These are phyloP conservation scores for Boletellus ananas DNA, from an alignment of 768 basidiomycete genomes.

Conservation along the genomic window DNA sequence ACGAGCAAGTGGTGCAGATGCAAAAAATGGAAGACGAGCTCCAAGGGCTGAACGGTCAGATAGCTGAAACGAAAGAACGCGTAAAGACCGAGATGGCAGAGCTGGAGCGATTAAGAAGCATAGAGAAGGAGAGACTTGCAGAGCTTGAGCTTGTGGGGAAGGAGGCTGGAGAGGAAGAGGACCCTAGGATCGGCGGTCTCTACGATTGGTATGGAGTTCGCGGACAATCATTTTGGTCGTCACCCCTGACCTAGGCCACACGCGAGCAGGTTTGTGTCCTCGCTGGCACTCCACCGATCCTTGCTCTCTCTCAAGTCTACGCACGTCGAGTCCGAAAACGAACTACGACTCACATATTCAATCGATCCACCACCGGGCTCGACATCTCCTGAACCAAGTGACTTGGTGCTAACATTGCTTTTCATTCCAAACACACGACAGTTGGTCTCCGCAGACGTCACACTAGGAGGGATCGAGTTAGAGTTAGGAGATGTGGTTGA, in stretches of 20 bases:
- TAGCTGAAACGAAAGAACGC: slow-evolving; percentile 53
- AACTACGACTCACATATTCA: slow-evolving; percentile 66
- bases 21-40: slow-evolving; percentile 68
- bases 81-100: slow-evolving; percentile 55
- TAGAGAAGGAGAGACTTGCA: slow-evolving; percentile 62
- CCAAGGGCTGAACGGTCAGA: slow-evolving; percentile 46
- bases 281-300: slow-evolving; percentile 60
- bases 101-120: slow-evolving; percentile 54
- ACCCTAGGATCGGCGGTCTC: slow-evolving; percentile 57
- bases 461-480: slow-evolving; percentile 47
- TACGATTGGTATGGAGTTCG: slow-evolving; percentile 59
- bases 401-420: slow-evolving; percentile 53
- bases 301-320: slow-evolving; percentile 58
- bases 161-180: slow-evolving; percentile 54
- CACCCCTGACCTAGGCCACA: not conserved
- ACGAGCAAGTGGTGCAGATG: slow-evolving; percentile 76
- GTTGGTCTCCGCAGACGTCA: slow-evolving; percentile 59
- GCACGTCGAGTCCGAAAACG: slow-evolving; percentile 66
- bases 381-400: slow-evolving; percentile 24
- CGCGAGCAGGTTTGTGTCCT: slow-evolving; percentile 63
- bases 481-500: slow-evolving; percentile 60
- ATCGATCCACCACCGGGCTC: slow-evolving; percentile 33
- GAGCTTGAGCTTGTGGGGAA: slow-evolving; percentile 53
- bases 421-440: slow-evolving; percentile 69
- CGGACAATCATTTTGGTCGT: not conserved